Base-by-base conservation (phyloP, 2,329 filamentous ascomycete species). In the Conoideocrella luteorostrata region DNA sequence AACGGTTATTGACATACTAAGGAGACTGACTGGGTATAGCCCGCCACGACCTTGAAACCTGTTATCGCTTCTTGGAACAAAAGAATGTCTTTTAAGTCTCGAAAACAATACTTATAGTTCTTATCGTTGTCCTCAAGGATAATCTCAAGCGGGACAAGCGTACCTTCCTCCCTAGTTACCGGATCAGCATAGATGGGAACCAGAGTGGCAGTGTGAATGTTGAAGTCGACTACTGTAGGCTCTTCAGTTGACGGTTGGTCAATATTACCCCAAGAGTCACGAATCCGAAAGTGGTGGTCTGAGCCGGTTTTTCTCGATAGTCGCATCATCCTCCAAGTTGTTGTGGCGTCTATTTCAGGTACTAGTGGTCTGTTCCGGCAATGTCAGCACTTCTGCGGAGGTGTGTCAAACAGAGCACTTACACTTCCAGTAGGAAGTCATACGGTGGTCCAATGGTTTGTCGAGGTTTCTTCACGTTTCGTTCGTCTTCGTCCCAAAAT, bases 11-110 rank as follows among this genome's bases (percentile, higher is more conserved):
- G 51, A 53, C 46, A 30, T 39, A 45, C 22, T 56, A 55, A 9
- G 26, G 39, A 9, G 45, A 37, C 34, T 18, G 13, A 37, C 34
- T 36, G 15, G 18, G 34, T 36, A 7, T 36, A 36, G 13, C 12
- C 22, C 3, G 34, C 49, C 29, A 44, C 49, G 1, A 49, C 50
- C 36, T 51, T 52, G 45, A 52, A 58, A 1, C 54, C 54, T 3
- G 54, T 57, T 6, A 57, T 42, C 10, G 49, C 55, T 37, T 56
- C 53, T 43, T 58, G 56, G 22, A 58, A 57, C 18, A 42, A 48
- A 15, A 53, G 38, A 5, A 51, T 41, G 22, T 56, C 54, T 11
- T 45, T 48, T 18, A 48, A 35, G 10, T 40, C 33, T 11, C 11
- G 41, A 35, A 58, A 58, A 1, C 39, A 44, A 9, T 57, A 36